Evolutionary conservation across 176 grass and related monocot species (phyloP).

Genomic region (Otatea glauca): DNA sequence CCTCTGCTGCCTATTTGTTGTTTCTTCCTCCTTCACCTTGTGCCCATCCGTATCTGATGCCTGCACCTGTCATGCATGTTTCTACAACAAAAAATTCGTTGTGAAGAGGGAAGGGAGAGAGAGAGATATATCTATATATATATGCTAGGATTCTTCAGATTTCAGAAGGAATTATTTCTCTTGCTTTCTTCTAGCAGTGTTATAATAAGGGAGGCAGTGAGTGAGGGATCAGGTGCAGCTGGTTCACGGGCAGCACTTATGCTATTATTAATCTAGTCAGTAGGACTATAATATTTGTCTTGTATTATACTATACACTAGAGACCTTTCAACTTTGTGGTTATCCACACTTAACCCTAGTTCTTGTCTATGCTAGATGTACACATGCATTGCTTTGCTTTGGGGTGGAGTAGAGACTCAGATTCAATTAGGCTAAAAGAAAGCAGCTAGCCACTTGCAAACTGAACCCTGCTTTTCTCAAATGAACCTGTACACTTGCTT

Average conservation of each 20-base stretch:
- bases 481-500: neutral
- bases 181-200: neutral
- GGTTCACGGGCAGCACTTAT: slow-evolving; percentile 46
- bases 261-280: neutral
- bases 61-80: slow-evolving; percentile 48
- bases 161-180: neutral
- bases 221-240: slow-evolving; percentile 25
- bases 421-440: neutral
- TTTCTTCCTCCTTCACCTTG: neutral
- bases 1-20: neutral
- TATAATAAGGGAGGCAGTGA: too few species aligned
- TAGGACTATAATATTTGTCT: slow-evolving; percentile 49
- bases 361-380: neutral
- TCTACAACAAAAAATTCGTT: slow-evolving; percentile 42
- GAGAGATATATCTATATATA: too few species aligned
- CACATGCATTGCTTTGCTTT: slow-evolving; percentile 13
- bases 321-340: neutral
- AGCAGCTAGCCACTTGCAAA: neutral
- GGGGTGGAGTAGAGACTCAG: neutral
- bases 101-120: neutral
- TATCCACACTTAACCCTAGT: neutral
- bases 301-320: slow-evolving; percentile 1
- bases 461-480: neutral
- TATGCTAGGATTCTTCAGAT: neutral
- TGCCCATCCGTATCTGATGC: slow-evolving; percentile 54